Evolutionary conservation across 148 eudicot genomes (phyloP).

Genomic region (Polygonum aviculare): DNA sequence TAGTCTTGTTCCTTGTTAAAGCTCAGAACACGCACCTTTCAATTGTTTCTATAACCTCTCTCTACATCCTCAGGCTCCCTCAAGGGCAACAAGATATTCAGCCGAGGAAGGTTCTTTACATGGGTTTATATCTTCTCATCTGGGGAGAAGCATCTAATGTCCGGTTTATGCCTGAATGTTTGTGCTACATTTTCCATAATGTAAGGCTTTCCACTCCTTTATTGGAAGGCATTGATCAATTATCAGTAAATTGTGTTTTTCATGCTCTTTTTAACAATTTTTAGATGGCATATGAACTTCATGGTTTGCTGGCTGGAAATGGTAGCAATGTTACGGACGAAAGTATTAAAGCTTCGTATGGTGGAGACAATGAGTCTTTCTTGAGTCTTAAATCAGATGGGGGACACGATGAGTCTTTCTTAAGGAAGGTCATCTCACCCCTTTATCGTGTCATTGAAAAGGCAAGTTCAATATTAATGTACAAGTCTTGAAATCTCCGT

Average conservation of each 20-base stretch:
- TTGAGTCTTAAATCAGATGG: conserved; percentile 81
- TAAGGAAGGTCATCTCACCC: conserved; percentile 76
- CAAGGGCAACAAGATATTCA: conserved; percentile 64
- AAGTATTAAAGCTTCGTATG: conserved; percentile 89
- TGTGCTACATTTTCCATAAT: conserved; percentile 90
- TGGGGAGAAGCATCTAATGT: conserved; percentile 99
- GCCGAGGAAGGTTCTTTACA: conserved; percentile 77
- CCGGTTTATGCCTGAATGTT: conserved; percentile 95
- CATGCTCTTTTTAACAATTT: conserved; percentile 11
- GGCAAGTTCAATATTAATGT: conserved; percentile 29
- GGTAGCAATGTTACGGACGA: conserved; percentile 89
- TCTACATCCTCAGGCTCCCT: conserved; percentile 44
- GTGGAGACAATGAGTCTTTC: conserved; percentile 92
- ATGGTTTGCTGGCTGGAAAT: conserved; percentile 90
- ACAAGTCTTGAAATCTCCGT: not conserved
- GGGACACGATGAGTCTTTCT: conserved; percentile 84
- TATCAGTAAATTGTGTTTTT: not conserved
- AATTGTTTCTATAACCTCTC: not conserved
- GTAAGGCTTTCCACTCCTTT: conserved; percentile 32
- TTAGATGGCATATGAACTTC: conserved; percentile 96
- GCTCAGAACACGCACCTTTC: not conserved
- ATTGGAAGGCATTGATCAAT: not conserved
- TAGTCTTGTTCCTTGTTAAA: not conserved
- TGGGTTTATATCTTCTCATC: conserved; percentile 88
- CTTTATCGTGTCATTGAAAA: conserved; percentile 69